Evolutionary conservation across 768 basidiomycete genomes (phyloP), one percentile per base, ranked within the genome.

Genomic region (Trametes maxima): DNA sequence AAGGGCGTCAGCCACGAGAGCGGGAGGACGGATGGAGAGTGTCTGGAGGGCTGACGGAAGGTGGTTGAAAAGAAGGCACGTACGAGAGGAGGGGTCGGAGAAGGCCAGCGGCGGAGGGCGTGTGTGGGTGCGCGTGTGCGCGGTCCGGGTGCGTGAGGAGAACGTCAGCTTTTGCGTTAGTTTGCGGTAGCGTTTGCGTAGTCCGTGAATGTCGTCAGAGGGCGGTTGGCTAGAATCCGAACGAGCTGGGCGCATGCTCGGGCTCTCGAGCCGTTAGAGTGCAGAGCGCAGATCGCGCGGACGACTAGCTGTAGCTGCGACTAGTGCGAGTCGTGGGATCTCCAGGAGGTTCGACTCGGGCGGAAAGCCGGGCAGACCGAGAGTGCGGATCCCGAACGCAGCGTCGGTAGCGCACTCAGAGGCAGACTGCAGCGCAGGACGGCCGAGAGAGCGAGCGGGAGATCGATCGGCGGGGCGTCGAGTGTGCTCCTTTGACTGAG

Each of bases 21-120:
- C 21, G 46, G 1, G 46, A 35, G 43, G 24, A 24, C 22, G 40
- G 24, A 33, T 8, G 8, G 28, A 33, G 28, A 8, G 39, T 40
- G 21, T 22, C 12, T 3, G 16, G 13, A 22, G 24, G 42, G 42
- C 13, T 35, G 37, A 7, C 40, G 48, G 16, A 40, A 44, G 13
- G 14, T 33, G 57, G 39, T 51, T 58, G 40, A 11, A 58, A 51
- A 58, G 40, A 50, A 58, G 54, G 55, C 22, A 50, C 48, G 46
- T 19, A 57, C 56, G 43, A 22, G 19, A 21, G 21, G 17, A 19
- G 8, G 43, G 43, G n/a, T 21, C 21, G 21, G 45, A 11, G 45
- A 22, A 24, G 21, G 4, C 11, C 21, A 8, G 44, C 24, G 39
- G 39, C 14, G 12, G 39, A 14, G 39, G 14, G 39, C 39, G 39